These are phyloP conservation scores for Trichoderma polysporum DNA, from an alignment of 2,329 filamentous ascomycete genomes.

Conservation along the genomic window DNA sequence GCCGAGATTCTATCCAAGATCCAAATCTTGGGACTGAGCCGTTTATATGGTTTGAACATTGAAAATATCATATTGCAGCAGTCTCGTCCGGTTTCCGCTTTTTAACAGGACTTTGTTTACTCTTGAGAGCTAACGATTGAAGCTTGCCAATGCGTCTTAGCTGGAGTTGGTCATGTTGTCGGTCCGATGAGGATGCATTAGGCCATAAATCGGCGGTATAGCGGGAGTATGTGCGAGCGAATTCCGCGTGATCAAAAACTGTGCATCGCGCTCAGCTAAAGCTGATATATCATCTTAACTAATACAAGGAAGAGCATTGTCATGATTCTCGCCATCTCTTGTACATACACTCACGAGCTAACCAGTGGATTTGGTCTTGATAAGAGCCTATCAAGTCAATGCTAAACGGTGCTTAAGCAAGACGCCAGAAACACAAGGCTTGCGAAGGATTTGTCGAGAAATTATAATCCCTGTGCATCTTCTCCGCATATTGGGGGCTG, in stretches of 20 bases:
- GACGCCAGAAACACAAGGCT: not conserved
- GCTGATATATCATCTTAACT: not conserved
- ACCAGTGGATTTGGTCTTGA: too few relatives aligned
- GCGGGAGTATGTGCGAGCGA: constrained; percentile 1
- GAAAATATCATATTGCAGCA: not conserved
- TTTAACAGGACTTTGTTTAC: not conserved
- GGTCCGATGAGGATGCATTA: constrained; percentile 1
- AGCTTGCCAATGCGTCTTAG: not conserved
- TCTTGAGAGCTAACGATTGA: not conserved
- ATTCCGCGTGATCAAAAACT: not conserved
- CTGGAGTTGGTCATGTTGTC: not conserved
- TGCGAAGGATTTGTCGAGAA: not conserved
- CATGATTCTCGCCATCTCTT: not conserved
- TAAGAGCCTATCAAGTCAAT: not conserved
- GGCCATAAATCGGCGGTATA: not conserved
- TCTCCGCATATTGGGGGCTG: not conserved
- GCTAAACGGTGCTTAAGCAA: not conserved
- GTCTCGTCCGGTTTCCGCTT: not conserved
- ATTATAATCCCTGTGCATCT: not conserved
- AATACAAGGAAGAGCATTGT: not conserved
- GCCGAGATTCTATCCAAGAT: not conserved
- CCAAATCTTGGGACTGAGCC: too few relatives aligned
- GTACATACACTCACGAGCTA: too few relatives aligned
- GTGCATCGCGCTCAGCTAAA: not conserved
- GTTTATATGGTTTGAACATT: not conserved